A percentile compares a stretch with the other conserved stretches of the same genome.
phyloP scores from a whole-genome alignment of 164 flowering plant genomes.

The Dillenia suffruticosa region DNA sequence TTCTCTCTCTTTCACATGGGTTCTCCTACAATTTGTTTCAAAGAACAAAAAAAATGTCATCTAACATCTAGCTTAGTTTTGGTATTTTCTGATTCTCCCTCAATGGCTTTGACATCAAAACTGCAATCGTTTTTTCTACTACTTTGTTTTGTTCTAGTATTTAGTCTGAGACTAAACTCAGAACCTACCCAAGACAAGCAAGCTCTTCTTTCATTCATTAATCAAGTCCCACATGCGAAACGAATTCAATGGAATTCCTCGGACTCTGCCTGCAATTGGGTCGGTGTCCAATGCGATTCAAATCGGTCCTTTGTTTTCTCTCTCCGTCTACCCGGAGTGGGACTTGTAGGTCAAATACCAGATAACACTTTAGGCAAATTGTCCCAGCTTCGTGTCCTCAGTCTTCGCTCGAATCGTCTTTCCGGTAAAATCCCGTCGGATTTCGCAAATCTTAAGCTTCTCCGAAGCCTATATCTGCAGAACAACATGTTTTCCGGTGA shows the following conservation, averaged over 20 bases:
- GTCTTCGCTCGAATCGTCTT: slow-evolving; percentile 74
- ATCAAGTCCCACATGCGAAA: slow-evolving; percentile 39
- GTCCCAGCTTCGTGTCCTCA: slow-evolving; percentile 60
- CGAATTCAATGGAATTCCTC: slow-evolving; percentile 68
- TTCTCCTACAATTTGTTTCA: slow-evolving; percentile 2
- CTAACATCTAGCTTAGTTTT: neutral
- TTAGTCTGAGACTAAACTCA: slow-evolving; percentile 24
- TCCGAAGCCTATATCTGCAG: slow-evolving; percentile 67
- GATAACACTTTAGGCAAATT: slow-evolving; percentile 51
- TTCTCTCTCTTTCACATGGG: slow-evolving; percentile 19
- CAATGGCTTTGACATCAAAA: slow-evolving; percentile 28
- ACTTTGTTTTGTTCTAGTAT: slow-evolving; percentile 4
- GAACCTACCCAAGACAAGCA: slow-evolving; percentile 72
- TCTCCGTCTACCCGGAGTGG: slow-evolving; percentile 80
- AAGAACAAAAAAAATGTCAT: neutral
- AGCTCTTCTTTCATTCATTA: slow-evolving; percentile 61
- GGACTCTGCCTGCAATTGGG: slow-evolving; percentile 69
- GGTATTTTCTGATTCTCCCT: neutral
- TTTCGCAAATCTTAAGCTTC: slow-evolving; percentile 45
- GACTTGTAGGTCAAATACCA: slow-evolving; percentile 72
- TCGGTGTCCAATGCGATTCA: slow-evolving; percentile 64
- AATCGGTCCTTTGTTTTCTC: slow-evolving; percentile 29
- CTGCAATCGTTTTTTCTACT: slow-evolving; percentile 3
- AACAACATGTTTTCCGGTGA: slow-evolving; percentile 60
- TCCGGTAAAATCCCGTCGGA: slow-evolving; percentile 70